Evolutionary conservation across 108 stramenopile species (phyloP), one percentile per base, ranked within the genome.

Genomic region (Cyclostephanos invisitatus): DNA sequence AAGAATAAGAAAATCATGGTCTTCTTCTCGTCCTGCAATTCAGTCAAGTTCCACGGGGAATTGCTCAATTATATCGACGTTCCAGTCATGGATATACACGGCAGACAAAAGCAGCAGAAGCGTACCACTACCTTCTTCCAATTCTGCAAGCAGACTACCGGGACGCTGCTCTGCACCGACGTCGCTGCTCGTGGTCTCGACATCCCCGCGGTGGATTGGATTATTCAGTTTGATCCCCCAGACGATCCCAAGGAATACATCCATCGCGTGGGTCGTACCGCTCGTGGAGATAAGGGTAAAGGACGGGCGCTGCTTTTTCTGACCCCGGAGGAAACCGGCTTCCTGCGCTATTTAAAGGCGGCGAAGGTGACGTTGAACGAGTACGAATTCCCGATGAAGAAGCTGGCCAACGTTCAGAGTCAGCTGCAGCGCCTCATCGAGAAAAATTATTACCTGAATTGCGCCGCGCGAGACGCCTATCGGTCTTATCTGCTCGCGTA

Each of bases 1-100:
- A 97, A 97, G 80, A 96, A 97, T 62, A 94, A 96, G 72, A 99
- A 99, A 83, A 90, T 99, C 76, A 98, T 98, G 97, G 98, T 99
- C 7, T 99, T 99, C 82, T 97, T 98, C 66, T 96, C 96, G 20
- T 96, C 97, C 8, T 99, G 98, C 81, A 98, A 98, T 82, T 93
- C 93, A n/a, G 98, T 99, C 70, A 98, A 98, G 75, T 99, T 96
- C 76, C 98, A 99, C 77, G 77, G 95, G 7, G 98, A 98, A 75
- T 90, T 99, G 29, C 85, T 99, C 18, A 98, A 98, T 81, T 98
- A 98, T 78, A 97, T 99, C 69, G 98, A 99, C 72, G 81, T 99
- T 36, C 96, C 97, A 7, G 92, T 97, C 17, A 89, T 98, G 95
- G 98, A 98, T 63, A 99, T 99, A 70, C 98, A 99, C 83, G 98